Percentiles rank a stretch among this genome's conserved stretches.
These are phyloP conservation scores for Fusarium decemcellulare DNA, from an alignment of 2,329 filamentous ascomycete species.

Conservation along the genomic window DNA sequence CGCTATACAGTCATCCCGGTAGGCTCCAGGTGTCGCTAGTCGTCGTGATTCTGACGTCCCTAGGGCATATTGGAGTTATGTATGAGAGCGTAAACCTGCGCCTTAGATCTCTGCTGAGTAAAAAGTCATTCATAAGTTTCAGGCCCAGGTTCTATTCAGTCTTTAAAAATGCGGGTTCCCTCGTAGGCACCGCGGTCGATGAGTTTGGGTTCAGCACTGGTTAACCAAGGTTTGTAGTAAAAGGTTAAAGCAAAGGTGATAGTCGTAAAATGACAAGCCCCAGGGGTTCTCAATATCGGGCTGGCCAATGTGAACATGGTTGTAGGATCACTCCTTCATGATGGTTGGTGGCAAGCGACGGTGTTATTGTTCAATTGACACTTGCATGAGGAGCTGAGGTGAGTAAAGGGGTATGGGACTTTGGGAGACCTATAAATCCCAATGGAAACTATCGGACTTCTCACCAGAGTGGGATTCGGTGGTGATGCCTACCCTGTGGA, in stretches of 20 bases:
- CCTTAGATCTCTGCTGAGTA: constrained; percentile 59
- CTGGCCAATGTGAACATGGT: constrained; percentile 78
- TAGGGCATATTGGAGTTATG: constrained; percentile 75
- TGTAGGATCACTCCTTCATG: constrained; percentile 83
- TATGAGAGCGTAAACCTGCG: constrained; percentile 72
- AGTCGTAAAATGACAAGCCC: no score
- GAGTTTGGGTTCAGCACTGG: no score
- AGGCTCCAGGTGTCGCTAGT: constrained; percentile 85
- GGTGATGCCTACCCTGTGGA: no score
- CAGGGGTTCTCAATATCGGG: constrained; percentile 68
- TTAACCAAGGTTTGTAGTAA: no score
- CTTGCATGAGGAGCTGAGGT: background rate
- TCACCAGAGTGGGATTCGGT: background rate
- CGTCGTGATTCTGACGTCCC: constrained; percentile 83
- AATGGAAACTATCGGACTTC: background rate
- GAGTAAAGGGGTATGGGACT: no score
- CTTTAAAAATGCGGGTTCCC: constrained; percentile 76
- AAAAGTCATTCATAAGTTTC: constrained; percentile 75
- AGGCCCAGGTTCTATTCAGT: constrained; percentile 75
- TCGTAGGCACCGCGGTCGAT: no score
- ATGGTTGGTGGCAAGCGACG: constrained; percentile 58
- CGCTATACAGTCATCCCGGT: constrained; percentile 81
- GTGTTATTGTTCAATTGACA: background rate
- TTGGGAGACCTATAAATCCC: background rate
- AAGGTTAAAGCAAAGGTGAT: constrained; percentile 78